Percentiles rank a stretch among this genome's conserved stretches.
These are phyloP conservation scores for Raphanus hybrid DNA, from an alignment of 441 rosid genomes.

Conservation along the genomic window DNA sequence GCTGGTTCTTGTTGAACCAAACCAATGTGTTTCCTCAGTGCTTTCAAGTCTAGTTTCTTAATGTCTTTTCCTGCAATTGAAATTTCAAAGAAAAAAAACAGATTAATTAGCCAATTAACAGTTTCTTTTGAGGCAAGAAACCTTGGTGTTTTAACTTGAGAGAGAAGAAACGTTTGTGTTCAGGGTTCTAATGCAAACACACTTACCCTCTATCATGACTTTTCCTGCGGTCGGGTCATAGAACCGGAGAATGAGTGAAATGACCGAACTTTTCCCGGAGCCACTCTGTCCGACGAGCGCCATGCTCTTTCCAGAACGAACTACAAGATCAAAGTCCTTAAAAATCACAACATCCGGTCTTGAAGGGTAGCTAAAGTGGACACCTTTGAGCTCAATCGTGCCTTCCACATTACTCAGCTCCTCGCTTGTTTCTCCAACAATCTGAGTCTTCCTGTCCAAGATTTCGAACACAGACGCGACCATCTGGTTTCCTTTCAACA, in stretches of 20 bases:
- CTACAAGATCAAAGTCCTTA: slow-evolving; percentile 70
- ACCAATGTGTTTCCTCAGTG: slow-evolving; percentile 78
- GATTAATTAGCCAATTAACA: not conserved
- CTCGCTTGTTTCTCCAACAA: slow-evolving; percentile 67
- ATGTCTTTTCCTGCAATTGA: slow-evolving; percentile 64
- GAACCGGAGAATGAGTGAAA: slow-evolving; percentile 82
- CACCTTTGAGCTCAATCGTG: slow-evolving; percentile 64
- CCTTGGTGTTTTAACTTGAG: slow-evolving; percentile 6
- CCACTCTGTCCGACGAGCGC: slow-evolving; percentile 97
- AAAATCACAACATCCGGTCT: slow-evolving; percentile 82
- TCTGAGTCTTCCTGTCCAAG: slow-evolving; percentile 69
- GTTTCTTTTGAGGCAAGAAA: slow-evolving; percentile 20
- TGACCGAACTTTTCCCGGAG: slow-evolving; percentile 89
- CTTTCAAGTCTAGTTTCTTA: slow-evolving; percentile 66
- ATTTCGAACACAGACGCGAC: slow-evolving; percentile 83
- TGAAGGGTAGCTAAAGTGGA: slow-evolving; percentile 81
- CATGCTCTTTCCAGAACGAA: slow-evolving; percentile 73
- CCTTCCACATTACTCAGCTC: slow-evolving; percentile 69
- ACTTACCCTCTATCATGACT: slow-evolving; percentile 85
- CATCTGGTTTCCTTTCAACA: slow-evolving; percentile 94
- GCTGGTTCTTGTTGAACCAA: slow-evolving; percentile 95
- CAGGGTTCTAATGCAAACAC: not conserved
- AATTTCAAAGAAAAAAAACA: not conserved
- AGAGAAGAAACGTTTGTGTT: slow-evolving; percentile 4
- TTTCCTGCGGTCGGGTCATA: slow-evolving; percentile 82